phyloP scores from a whole-genome alignment of 257 asterid species.

The Euphrasia confusa region DNA sequence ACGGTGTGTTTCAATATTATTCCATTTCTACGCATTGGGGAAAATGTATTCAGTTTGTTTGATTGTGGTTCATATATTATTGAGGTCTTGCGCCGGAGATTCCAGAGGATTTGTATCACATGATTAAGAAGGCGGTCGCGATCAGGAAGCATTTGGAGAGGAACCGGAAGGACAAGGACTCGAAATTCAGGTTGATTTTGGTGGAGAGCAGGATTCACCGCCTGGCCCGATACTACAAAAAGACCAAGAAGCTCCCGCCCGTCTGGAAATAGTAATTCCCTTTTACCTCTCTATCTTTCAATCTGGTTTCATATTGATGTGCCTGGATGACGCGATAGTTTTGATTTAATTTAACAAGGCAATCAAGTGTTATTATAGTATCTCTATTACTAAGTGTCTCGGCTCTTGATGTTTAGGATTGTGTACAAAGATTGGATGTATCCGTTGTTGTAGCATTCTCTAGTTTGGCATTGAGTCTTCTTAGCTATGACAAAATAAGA shows the following conservation, averaged over 20 bases:
- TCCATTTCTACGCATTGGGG: too few relatives aligned
- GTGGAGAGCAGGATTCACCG: constrained; percentile 95
- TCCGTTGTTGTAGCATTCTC: too few relatives aligned
- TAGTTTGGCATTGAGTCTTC: too few relatives aligned
- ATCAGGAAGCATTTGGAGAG: constrained; percentile 87
- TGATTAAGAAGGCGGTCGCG: constrained; percentile 87
- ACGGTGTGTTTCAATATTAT: constrained; percentile 35
- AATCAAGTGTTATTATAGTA: too few relatives aligned
- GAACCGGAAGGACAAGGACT: constrained; percentile 87
- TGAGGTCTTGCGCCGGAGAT: constrained; percentile 89
- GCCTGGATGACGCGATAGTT: not conserved
- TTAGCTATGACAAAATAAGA: too few relatives aligned
- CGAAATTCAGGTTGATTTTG: constrained; percentile 80
- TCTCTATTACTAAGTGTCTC: too few relatives aligned
- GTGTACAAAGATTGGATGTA: too few relatives aligned
- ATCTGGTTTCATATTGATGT: not conserved
- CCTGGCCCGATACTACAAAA: constrained; percentile 93
- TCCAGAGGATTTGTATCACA: constrained; percentile 75
- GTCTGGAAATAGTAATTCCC: constrained; percentile 74
- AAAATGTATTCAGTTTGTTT: constrained; percentile 48
- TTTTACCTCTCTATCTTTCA: not conserved
- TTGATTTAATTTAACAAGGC: not conserved
- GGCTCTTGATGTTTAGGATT: too few relatives aligned
- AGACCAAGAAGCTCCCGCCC: constrained; percentile 91
- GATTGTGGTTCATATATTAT: not conserved